Conservation (phyloP, 2,329 filamentous ascomycete genomes). For the Hypocreales sp. region DNA sequence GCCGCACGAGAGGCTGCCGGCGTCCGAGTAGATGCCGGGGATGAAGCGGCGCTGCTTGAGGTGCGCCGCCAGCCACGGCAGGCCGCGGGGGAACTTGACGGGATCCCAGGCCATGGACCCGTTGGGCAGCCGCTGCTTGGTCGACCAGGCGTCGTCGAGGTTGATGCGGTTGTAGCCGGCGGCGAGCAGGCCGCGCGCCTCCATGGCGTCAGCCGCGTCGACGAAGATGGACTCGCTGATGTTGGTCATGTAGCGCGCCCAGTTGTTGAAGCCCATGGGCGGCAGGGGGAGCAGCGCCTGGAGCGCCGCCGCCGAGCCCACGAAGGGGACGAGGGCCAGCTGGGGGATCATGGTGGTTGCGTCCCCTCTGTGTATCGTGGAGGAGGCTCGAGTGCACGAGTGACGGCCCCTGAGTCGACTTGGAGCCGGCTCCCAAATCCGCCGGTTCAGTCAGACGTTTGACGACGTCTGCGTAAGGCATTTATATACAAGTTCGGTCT, state of each 20-base stretch:
- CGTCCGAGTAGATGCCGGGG: conserved; percentile 29
- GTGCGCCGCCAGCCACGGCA: conserved; percentile 23
- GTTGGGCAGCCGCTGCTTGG: conserved; percentile 15
- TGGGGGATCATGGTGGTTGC: conserved; percentile 1
- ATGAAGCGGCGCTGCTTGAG: conserved; percentile 22
- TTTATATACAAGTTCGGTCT: no score
- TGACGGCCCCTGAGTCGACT: no score
- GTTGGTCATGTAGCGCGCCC: conserved; percentile 29
- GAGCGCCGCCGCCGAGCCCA: neutral
- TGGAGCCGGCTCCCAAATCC: no score
- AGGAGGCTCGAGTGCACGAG: no score
- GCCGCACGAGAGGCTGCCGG: conserved; percentile 26
- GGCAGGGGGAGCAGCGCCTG: conserved; percentile 10
- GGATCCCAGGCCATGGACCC: conserved; percentile 24
- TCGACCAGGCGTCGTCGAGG: conserved; percentile 30
- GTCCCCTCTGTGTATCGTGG: no score
- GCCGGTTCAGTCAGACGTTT: no score
- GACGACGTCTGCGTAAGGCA: no score
- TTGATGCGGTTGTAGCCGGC: conserved; percentile 20
- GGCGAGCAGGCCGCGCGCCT: conserved; percentile 20
- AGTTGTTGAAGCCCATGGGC: conserved; percentile 37
- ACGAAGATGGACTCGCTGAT: conserved; percentile 32
- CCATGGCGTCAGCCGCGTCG: conserved; percentile 28
- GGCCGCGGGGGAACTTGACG: conserved; percentile 23
- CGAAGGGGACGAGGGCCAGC: neutral